phyloP scores from a whole-genome alignment of 2,329 filamentous ascomycete genomes.

The Pseudofabraea citricarpa region DNA sequence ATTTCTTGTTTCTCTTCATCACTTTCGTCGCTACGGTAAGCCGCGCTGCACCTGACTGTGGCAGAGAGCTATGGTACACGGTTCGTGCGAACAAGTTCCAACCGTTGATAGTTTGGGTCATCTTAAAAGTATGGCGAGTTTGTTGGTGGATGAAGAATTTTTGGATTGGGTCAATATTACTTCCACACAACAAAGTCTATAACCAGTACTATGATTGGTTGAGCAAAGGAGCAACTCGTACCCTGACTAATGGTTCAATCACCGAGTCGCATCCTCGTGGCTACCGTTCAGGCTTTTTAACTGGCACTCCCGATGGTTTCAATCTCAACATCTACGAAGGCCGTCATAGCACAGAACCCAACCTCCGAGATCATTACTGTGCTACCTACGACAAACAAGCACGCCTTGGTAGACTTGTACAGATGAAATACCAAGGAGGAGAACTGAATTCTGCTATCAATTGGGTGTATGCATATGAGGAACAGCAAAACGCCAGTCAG shows the following conservation, averaged over 20 bases:
- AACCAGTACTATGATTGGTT: constrained; percentile 9
- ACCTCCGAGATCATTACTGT: background rate
- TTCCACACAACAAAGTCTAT: constrained; percentile 5
- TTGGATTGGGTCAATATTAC: constrained; percentile 18
- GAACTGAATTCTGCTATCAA: background rate
- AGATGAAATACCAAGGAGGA: background rate
- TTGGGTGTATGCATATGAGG: constrained; percentile 1
- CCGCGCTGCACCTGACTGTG: constrained; percentile 30
- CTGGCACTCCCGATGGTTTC: background rate
- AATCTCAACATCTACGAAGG: constrained; percentile 1
- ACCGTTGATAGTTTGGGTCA: constrained; percentile 18
- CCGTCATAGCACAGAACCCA: background rate
- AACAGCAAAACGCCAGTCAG: background rate
- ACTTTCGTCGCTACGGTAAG: constrained; percentile 32
- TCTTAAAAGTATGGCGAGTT: constrained; percentile 27
- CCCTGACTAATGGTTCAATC: constrained; percentile 5
- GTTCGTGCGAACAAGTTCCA: constrained; percentile 24
- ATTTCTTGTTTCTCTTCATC: constrained; percentile 22
- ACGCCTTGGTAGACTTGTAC: background rate
- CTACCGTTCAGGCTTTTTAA: constrained; percentile 7
- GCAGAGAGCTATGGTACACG: constrained; percentile 31
- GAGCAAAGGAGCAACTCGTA: constrained; percentile 1
- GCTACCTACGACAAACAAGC: background rate
- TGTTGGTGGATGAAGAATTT: constrained; percentile 28
- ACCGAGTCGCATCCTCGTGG: constrained; percentile 1